These are phyloP conservation scores for Diaporthe nobilis DNA, from an alignment of 2,329 filamentous ascomycete genomes.

Conservation along the genomic window DNA sequence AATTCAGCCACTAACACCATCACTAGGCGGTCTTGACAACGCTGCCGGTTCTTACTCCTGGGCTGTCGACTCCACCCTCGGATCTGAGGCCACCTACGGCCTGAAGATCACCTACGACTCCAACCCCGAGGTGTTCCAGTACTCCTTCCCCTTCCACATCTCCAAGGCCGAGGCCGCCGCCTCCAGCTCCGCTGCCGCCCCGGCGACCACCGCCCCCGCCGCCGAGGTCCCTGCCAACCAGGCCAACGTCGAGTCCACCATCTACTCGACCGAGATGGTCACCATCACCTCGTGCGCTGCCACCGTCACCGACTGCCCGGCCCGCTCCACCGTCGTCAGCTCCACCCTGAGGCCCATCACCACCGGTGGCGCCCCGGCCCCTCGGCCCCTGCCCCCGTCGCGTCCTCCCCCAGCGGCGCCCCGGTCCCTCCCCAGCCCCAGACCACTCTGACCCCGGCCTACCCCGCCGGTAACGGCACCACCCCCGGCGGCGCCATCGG, in stretches of 20 bases:
- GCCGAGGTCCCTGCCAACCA: slow-evolving; percentile 56
- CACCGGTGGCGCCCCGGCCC: slow-evolving; percentile 41
- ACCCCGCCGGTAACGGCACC: slow-evolving; percentile 40
- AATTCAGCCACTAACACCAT: background rate
- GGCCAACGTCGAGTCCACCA: slow-evolving; percentile 53
- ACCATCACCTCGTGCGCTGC: slow-evolving; percentile 74
- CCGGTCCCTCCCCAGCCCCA: slow-evolving; percentile 51
- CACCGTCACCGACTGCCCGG: slow-evolving; percentile 66
- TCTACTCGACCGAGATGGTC: slow-evolving; percentile 71
- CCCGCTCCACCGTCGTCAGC: slow-evolving; percentile 49
- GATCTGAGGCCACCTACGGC: slow-evolving; percentile 67
- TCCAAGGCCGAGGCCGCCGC: slow-evolving; percentile 48
- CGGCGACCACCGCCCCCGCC: slow-evolving; percentile 59
- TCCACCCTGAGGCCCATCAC: slow-evolving; percentile 49
- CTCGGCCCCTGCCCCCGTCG: slow-evolving; percentile 59
- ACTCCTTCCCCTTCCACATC: slow-evolving; percentile 74
- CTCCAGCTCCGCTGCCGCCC: slow-evolving; percentile 43
- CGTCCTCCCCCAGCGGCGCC: slow-evolving; percentile 44
- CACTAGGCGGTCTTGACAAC: slow-evolving; percentile 61
- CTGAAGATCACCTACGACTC: slow-evolving; percentile 66
- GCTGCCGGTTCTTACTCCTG: slow-evolving; percentile 63
- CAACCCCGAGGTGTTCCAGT: slow-evolving; percentile 66
- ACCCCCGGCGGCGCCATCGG: slow-evolving; percentile 31
- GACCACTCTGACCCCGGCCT: slow-evolving; percentile 44
- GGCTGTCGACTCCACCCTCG: slow-evolving; percentile 63